phyloP scores from a whole-genome alignment of 2,329 filamentous ascomycete genomes.

The Achaetomium macrosporum region DNA sequence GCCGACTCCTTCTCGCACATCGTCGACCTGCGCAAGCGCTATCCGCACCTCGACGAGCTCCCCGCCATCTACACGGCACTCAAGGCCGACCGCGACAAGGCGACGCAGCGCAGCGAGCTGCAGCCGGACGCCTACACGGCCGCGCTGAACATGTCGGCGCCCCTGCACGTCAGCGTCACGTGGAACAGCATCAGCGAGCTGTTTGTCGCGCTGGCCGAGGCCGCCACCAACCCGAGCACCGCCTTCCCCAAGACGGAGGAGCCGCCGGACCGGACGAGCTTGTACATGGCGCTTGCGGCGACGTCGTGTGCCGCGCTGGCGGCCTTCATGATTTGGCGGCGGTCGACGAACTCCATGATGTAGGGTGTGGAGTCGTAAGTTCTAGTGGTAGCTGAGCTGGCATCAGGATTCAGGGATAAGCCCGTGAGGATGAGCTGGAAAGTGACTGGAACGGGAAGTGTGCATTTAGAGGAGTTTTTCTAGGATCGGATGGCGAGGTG shows the following conservation, averaged over 20 bases:
- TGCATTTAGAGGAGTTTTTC: constrained; percentile 13
- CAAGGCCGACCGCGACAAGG: constrained; percentile 94
- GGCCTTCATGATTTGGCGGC: constrained; percentile 60
- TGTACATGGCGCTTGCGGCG: constrained; percentile 81
- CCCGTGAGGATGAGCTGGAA: background rate
- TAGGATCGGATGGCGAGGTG: background rate
- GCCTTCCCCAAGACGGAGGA: constrained; percentile 89
- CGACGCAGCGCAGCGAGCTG: constrained; percentile 84
- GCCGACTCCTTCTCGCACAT: constrained; percentile 94
- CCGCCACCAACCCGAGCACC: constrained; percentile 80
- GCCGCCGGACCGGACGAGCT: constrained; percentile 74
- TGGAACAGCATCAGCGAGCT: constrained; percentile 93
- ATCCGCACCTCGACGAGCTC: constrained; percentile 79
- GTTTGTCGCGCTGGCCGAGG: constrained; percentile 86
- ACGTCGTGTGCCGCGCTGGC: constrained; percentile 58
- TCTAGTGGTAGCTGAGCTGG: background rate
- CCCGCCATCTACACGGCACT: constrained; percentile 88
- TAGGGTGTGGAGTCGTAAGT: background rate
- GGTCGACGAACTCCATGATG: constrained; percentile 37
- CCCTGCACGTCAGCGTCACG: constrained; percentile 87
- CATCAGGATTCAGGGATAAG: background rate
- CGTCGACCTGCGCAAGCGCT: constrained; percentile 69
- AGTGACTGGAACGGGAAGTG: too few species aligned
- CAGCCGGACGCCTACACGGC: constrained; percentile 92
- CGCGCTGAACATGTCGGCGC: constrained; percentile 78